Evolutionary conservation across 2,329 filamentous ascomycete genomes (phyloP).

Genomic region (Chaetomiaceae sp.): DNA sequence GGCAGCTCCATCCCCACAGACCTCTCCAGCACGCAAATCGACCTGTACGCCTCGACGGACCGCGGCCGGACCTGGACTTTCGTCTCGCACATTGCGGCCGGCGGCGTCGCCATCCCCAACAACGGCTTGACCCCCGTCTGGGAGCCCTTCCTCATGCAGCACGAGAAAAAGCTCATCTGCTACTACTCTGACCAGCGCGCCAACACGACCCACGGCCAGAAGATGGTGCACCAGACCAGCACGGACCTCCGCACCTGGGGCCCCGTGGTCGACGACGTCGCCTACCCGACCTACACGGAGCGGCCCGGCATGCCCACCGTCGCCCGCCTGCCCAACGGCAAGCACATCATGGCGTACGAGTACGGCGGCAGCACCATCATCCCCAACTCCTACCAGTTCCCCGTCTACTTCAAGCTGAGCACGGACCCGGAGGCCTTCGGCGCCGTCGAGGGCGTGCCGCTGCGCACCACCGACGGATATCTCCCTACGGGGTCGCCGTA

Average conservation of each 20-base stretch:
- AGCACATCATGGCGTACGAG: constrained; percentile 32
- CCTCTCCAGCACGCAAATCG: constrained; percentile 53
- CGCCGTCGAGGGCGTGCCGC: constrained; percentile 30
- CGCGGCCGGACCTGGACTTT: constrained; percentile 61
- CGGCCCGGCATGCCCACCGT: constrained; percentile 61
- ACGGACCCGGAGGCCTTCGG: constrained; percentile 1
- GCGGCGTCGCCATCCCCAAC: constrained; percentile 56
- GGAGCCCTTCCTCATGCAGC: constrained; percentile 63
- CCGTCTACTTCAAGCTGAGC: constrained; percentile 37
- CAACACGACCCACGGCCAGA: constrained; percentile 57
- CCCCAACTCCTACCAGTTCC: constrained; percentile 28
- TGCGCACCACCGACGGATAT: not conserved
- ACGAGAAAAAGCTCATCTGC: constrained; percentile 54
- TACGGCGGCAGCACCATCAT: constrained; percentile 25
- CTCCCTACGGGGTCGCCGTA: constrained; percentile 36
- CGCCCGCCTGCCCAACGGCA: constrained; percentile 13
- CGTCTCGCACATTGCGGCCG: constrained; percentile 59
- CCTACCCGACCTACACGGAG: constrained; percentile 55
- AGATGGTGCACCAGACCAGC: constrained; percentile 60
- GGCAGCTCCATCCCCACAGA: constrained; percentile 53
- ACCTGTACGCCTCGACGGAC: constrained; percentile 62
- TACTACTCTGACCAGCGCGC: constrained; percentile 72
- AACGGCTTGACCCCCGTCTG: constrained; percentile 66
- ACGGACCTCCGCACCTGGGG: constrained; percentile 59
- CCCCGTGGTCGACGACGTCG: constrained; percentile 56